Percentiles rank a stretch among this genome's conserved stretches.
Conservation (phyloP, 257 asterid species). For the Nicotiana otophora region DNA sequence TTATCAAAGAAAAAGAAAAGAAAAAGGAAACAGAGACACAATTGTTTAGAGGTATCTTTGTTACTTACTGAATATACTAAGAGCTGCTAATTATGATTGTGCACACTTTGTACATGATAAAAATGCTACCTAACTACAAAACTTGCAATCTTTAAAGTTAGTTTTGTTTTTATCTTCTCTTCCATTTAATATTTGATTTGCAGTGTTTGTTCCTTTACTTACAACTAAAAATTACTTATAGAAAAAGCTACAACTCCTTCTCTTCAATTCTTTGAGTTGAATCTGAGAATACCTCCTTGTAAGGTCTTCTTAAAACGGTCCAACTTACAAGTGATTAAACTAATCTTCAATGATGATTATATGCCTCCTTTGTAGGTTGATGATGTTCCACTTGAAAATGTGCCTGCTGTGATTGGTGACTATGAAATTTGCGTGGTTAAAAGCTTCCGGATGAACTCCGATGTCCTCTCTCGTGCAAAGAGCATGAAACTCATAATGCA, state of each 20-base stretch:
- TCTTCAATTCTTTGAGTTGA: not conserved
- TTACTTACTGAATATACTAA: not conserved
- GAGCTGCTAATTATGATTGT: not conserved
- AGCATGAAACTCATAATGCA: conserved; percentile 93
- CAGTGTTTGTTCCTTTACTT: not conserved
- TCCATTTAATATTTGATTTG: not conserved
- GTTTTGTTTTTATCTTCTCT: not conserved
- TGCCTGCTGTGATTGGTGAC: conserved; percentile 59
- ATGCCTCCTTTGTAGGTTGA: conserved; percentile 53
- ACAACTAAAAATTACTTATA: not conserved
- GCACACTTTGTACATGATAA: not conserved
- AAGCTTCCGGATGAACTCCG: conserved; percentile 52
- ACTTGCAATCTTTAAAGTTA: not conserved
- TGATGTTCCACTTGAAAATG: conserved; percentile 51
- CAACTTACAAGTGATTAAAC: not conserved
- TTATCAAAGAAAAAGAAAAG: not conserved
- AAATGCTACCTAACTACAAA: not conserved
- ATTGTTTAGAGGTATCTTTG: not conserved
- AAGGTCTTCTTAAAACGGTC: not conserved
- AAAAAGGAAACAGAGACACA: not conserved
- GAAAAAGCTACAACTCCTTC: not conserved
- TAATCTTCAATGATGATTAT: not conserved
- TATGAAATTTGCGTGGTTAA: conserved; percentile 78
- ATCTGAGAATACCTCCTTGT: not conserved
- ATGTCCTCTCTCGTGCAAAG: conserved; percentile 66